Base-by-base conservation (phyloP, 306 rosid genomes). In the Pachyrhizus erosus region DNA sequence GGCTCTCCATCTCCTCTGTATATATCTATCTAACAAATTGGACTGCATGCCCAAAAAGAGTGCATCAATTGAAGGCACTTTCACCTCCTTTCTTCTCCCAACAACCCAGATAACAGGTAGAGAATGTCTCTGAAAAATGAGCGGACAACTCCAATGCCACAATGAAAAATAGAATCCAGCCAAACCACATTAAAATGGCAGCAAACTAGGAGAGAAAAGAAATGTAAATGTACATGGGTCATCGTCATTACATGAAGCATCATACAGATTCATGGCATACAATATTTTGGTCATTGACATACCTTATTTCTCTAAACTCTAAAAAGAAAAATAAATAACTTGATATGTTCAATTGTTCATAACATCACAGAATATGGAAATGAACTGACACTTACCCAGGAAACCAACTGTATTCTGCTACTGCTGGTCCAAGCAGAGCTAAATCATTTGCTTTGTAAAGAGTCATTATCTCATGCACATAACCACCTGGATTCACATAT, bases 361-460 rank as follows among this genome's bases (percentile, higher is more conserved):
- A 70, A 37, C 69, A 80, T 62, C 55, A 57, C 61, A 72, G 18
- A 83, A 77, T 48, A 78, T 27, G 86, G 77, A 65, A 76, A 74
- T 69, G 68, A 62, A 82, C 52, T 9, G 58, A 42, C 62, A 27
- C 98, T 78, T 89, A 96, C 99, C 99, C 99, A 77, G 99, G 99
- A 90, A 96, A 93, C 99, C 99, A 96, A 84, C 98, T 96, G 86
- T 90, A 93, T 76, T 90, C 92, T 57, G 88, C 86, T 66, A 3
- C 73, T 7, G 99, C 79, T 42, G 42, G 87, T 74, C 99, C 98
- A 58, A 69, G 0, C 23, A 89, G 93, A 66, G 91, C 90, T 73
- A 96, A 89, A 80, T 92, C 96, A 80, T 76, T 90, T 89, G 92
- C 94, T 80, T 85, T 88, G 88, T 90, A 83, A 68, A 96, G 87